Percentiles rank a stretch among this genome's conserved stretches.
Conservation (phyloP, 768 basidiomycete species). For the Leccinum disarticulatum region DNA sequence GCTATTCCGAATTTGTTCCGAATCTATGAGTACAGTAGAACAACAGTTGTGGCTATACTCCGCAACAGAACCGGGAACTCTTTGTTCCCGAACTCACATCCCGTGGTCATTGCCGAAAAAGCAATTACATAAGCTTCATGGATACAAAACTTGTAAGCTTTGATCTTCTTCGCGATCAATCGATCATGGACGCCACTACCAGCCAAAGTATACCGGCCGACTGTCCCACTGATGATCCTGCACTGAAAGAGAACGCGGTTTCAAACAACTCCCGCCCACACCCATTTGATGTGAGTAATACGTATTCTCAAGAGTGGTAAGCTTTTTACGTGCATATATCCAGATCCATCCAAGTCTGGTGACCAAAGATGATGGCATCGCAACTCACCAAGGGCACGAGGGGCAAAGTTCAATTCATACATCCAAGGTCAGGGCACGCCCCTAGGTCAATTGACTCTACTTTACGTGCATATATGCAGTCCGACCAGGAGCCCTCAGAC, state of each 20-base stretch:
- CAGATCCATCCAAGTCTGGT: conserved; percentile 7
- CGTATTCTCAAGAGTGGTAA: neutral
- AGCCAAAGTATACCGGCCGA: neutral
- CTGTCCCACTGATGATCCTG: neutral
- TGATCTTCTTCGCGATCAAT: neutral
- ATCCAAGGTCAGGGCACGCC: conserved; percentile 7
- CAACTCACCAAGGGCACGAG: neutral
- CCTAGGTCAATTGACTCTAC: too few relatives aligned
- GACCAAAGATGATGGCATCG: neutral
- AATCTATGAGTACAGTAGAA: too few relatives aligned
- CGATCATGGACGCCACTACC: conserved; percentile 10
- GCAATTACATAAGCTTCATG: too few relatives aligned
- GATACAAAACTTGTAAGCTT: neutral
- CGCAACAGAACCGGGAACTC: too few relatives aligned
- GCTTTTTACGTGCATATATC: conserved; percentile 11
- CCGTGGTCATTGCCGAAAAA: too few relatives aligned
- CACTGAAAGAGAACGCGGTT: neutral
- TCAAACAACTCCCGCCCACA: neutral
- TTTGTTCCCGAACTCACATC: too few relatives aligned
- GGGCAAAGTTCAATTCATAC: neutral
- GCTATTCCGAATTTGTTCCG: too few relatives aligned
- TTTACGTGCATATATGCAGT: conserved; percentile 18
- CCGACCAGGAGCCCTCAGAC: conserved; percentile 1
- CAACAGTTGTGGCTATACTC: too few relatives aligned
- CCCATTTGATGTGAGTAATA: conserved; percentile 7